A percentile compares a stretch with the other conserved stretches of the same genome.
phyloP scores from a whole-genome alignment of 805 yeast genomes.

The Wickerhamomyces silvicola region DNA sequence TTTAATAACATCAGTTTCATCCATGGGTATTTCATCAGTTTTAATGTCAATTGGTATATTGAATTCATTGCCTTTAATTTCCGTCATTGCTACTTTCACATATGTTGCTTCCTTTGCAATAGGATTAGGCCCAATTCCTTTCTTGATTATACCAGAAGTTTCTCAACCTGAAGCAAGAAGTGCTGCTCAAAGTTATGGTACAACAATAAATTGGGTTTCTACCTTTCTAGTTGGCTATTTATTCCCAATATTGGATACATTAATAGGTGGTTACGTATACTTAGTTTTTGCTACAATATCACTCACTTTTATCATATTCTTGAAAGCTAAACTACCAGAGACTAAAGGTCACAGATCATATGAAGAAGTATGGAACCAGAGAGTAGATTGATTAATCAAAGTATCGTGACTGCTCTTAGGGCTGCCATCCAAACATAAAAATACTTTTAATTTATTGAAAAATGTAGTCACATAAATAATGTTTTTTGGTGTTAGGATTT shows the following conservation, averaged over 20 bases:
- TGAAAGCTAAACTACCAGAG: constrained; percentile 55
- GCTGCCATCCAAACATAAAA: too few relatives aligned
- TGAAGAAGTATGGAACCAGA: constrained; percentile 58
- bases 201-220: constrained; percentile 85
- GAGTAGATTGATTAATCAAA: constrained; percentile 14
- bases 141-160: constrained; percentile 81
- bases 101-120: constrained; percentile 84
- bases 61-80: constrained; percentile 35
- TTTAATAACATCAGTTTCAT: constrained; percentile 53
- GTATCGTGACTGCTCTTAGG: too few relatives aligned
- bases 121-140: constrained; percentile 96
- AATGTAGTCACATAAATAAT: too few relatives aligned
- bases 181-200: constrained; percentile 89
- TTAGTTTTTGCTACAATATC: constrained; percentile 61
- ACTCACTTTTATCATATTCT: constrained; percentile 40
- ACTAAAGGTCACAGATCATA: constrained; percentile 61
- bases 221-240: constrained; percentile 75
- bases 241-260: constrained; percentile 66
- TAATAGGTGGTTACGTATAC: constrained; percentile 75
- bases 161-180: constrained; percentile 76
- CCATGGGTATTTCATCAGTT: constrained; percentile 63
- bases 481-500: too few relatives aligned
- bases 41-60: constrained; percentile 64
- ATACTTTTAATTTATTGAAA: too few relatives aligned
- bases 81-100: constrained; percentile 58